phyloP scores from a whole-genome alignment of 2,329 filamentous ascomycete genomes.

The Exophiala bonariae region DNA sequence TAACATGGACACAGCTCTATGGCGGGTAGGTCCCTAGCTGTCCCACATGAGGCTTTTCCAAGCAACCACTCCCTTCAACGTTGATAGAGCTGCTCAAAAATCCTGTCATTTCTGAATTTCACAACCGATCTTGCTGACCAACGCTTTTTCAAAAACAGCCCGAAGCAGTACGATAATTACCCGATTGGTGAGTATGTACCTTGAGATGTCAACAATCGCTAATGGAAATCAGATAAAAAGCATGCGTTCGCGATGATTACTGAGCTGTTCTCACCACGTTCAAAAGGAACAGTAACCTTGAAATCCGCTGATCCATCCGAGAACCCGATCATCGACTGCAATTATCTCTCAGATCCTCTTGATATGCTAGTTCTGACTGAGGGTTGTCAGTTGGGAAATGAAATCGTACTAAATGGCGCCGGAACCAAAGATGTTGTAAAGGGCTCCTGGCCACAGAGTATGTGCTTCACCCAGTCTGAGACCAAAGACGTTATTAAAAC shows the following conservation, averaged over 20 bases:
- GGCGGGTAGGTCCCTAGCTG: conserved; percentile 27
- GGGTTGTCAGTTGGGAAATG: conserved; percentile 59
- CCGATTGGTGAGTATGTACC: conserved; percentile 38
- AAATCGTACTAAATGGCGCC: conserved; percentile 58
- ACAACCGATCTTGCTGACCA: too few relatives aligned
- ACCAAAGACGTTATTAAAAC: conserved; percentile 1
- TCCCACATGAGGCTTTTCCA: conserved; percentile 31
- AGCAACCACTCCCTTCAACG: too few relatives aligned
- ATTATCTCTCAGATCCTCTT: conserved; percentile 57
- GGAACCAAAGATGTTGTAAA: conserved; percentile 61
- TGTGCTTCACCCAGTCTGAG: neutral
- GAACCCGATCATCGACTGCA: conserved; percentile 59
- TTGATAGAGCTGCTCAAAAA: too few relatives aligned
- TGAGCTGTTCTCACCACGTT: conserved; percentile 59
- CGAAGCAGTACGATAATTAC: conserved; percentile 57
- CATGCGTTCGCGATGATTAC: conserved; percentile 60
- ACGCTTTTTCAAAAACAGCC: too few relatives aligned
- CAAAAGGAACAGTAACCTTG: conserved; percentile 56
- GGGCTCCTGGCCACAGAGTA: conserved; percentile 57
- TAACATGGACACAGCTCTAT: conserved; percentile 21
- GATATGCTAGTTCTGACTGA: conserved; percentile 61
- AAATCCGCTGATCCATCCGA: conserved; percentile 49
- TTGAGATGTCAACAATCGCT: neutral
- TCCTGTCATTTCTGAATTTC: too few relatives aligned
- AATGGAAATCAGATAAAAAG: conserved; percentile 40